phyloP scores from a whole-genome alignment of 1,139 yeast species.

The Pichia cactophila region DNA sequence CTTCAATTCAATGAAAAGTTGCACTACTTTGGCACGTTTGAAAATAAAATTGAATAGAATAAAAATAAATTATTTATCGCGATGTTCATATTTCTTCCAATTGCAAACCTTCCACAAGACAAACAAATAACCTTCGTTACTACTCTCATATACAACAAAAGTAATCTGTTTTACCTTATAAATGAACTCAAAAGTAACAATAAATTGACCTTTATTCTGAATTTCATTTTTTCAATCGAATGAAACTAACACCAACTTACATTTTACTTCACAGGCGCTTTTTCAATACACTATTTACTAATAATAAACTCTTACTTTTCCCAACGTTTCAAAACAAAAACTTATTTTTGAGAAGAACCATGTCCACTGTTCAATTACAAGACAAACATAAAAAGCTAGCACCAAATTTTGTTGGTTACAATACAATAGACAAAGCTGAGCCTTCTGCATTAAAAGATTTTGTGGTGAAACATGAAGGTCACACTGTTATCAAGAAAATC shows the following conservation, averaged over 20 bases:
- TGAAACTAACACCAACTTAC: slow-evolving; percentile 9
- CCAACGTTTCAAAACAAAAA: neutral
- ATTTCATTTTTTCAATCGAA: neutral
- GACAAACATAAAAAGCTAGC: slow-evolving; percentile 40
- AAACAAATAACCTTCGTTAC: neutral
- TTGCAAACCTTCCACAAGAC: neutral
- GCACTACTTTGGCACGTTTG: too few relatives aligned
- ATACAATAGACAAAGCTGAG: slow-evolving; percentile 67
- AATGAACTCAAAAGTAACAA: neutral
- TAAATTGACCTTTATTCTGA: neutral
- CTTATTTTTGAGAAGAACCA: neutral
- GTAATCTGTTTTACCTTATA: neutral
- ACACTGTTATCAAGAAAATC: slow-evolving; percentile 83
- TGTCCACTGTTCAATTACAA: slow-evolving; percentile 10
- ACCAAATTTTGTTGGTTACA: slow-evolving; percentile 70
- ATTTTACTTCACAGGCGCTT: slow-evolving; percentile 1
- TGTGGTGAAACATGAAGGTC: slow-evolving; percentile 83
- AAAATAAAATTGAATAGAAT: too few relatives aligned
- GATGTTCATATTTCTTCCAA: too few relatives aligned
- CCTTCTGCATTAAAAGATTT: slow-evolving; percentile 74
- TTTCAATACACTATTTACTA: neutral
- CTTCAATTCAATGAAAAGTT: too few relatives aligned
- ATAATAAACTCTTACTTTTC: neutral
- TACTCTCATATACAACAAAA: too few relatives aligned
- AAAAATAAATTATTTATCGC: too few relatives aligned